Evolutionary conservation across 768 basidiomycete genomes (phyloP), one percentile per base, ranked within the genome.

Genomic region (Termitomyces sp.): DNA sequence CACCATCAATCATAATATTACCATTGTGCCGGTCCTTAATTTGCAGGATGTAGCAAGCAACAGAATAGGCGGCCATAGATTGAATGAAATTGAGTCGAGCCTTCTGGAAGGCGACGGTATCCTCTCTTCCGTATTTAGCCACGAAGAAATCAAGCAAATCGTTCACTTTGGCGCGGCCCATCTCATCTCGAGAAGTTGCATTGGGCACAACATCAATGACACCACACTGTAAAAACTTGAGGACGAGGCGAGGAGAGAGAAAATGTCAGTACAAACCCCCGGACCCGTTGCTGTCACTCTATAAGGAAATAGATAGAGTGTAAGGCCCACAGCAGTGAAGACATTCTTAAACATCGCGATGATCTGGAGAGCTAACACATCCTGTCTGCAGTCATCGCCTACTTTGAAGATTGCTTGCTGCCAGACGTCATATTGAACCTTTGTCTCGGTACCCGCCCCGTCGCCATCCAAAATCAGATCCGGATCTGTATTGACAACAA

Each of bases 331-430:
- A 57, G 83, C 82, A 12, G 81, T 89, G 73, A 96, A 99, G 54
- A 98, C 88, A 68, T 97, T 98, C 73, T 98, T 98, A 82, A 98
- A 98, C 94, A 98, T 98, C 5, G 97, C 97, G 58, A 99, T 98
- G 57, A 98, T 74, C 64, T 99, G 97, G 45, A 99, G 75, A 0
- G 97, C 97, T 42, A 99, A 81, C n/a, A 98, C 88, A 64, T 99
- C 97, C 69, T 99, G 97, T 40, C 97, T 85, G 69, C 97, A 99
- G 67, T 99, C 97, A 66, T 99, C 97, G 52, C 97, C 97, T 54
- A 99, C 97, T 77, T 99, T 99, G 85, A 99, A 99, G 59, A 99
- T 99, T 1, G 97, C 97, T 60, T 93, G 88, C 57, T 96, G 93
- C 95, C 93, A 98, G 43, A 95, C 87, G 57, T 98, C 94, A 65